Percentiles rank a stretch among this genome's conserved stretches.
phyloP scores from a whole-genome alignment of 2,329 filamentous ascomycete genomes.

The Ophiostoma sp. region DNA sequence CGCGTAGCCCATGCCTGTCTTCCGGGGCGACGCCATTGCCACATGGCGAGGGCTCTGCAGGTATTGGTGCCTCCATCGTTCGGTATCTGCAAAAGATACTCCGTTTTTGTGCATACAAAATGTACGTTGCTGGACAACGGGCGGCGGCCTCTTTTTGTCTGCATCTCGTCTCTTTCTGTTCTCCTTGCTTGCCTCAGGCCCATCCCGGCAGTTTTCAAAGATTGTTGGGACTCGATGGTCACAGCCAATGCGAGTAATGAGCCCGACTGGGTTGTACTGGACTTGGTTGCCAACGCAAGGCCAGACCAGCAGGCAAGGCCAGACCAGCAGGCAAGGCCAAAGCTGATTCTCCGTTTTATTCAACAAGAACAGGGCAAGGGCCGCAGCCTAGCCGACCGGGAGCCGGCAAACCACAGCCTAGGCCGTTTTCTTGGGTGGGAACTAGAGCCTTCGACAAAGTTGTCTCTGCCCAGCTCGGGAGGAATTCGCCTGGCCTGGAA shows the following conservation, averaged over 20 bases:
- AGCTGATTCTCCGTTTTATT: not conserved
- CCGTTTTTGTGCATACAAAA: not conserved
- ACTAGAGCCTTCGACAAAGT: not conserved
- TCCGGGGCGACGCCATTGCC: not conserved
- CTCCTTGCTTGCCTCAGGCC: not conserved
- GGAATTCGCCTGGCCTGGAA: not conserved
- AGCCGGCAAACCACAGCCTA: not conserved
- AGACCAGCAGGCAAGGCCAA: not conserved
- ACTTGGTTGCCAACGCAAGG: not conserved
- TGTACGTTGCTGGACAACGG: not conserved
- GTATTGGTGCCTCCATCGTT: not conserved
- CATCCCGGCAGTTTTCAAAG: not conserved
- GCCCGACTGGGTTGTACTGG: not conserved
- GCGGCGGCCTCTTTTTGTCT: not conserved
- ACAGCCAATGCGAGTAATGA: not conserved
- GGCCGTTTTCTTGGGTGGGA: not conserved
- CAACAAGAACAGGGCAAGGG: not conserved
- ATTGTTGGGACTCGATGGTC: too few relatives aligned
- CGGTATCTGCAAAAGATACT: not conserved
- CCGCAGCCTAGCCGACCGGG: conserved; percentile 12
- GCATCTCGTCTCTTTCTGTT: not conserved
- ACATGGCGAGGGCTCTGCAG: not conserved
- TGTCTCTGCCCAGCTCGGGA: not conserved
- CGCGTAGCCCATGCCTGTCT: not conserved
- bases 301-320: not conserved